Conservation (phyloP, 768 basidiomycete species). For the Tylopilus felleus region DNA sequence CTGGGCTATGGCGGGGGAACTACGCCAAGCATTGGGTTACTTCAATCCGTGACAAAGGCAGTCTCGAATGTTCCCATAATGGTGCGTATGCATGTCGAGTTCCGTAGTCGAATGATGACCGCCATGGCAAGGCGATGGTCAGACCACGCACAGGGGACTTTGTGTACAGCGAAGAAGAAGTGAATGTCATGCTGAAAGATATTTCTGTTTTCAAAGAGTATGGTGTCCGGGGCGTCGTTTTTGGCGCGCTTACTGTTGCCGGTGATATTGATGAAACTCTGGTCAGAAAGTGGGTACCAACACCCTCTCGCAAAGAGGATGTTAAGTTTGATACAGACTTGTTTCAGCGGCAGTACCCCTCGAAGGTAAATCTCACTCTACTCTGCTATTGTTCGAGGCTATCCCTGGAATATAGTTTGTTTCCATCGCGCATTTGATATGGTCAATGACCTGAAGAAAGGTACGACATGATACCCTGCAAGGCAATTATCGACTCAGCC, state of each 20-base stretch:
- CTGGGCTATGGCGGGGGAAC: conserved; percentile 74
- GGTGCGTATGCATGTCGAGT: conserved; percentile 46
- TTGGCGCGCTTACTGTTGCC: conserved; percentile 56
- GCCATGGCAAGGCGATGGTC: conserved; percentile 61
- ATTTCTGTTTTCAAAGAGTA: conserved; percentile 56
- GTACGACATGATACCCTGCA: conserved; percentile 30
- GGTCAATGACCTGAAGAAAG: conserved; percentile 52
- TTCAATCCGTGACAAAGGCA: conserved; percentile 51
- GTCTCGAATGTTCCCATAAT: conserved; percentile 59
- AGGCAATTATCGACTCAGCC: not conserved
- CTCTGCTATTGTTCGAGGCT: not conserved
- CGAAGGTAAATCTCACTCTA: conserved; percentile 45
- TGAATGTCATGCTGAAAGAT: conserved; percentile 74
- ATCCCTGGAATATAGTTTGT: conserved; percentile 47
- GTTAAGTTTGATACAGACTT: conserved; percentile 37
- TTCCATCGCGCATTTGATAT: conserved; percentile 82
- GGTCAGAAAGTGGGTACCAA: conserved; percentile 42
- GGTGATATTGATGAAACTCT: conserved; percentile 57
- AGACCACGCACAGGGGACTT: conserved; percentile 81
- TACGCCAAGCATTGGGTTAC: conserved; percentile 76
- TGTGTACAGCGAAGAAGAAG: conserved; percentile 61
- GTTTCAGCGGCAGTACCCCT: conserved; percentile 55
- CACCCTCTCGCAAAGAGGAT: not conserved
- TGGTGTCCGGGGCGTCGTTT: conserved; percentile 62
- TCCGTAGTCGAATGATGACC: not conserved